A percentile compares a stretch with the other conserved stretches of the same genome.
Conservation (phyloP, 805 yeast species). For the Ogataea wickerhamii region DNA sequence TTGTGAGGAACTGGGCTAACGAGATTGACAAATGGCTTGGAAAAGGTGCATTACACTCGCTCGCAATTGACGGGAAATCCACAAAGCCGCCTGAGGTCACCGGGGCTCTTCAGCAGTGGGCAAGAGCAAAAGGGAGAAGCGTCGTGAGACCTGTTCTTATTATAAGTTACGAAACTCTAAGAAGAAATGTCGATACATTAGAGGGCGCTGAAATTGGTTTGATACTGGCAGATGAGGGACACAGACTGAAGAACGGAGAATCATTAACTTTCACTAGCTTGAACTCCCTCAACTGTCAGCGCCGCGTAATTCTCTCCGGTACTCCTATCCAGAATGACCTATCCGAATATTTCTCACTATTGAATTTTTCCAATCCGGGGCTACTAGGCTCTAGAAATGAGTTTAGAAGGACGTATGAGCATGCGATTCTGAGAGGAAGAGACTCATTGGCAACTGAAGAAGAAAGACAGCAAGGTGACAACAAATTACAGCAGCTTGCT, state of each 20-base stretch:
- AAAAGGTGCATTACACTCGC: slow-evolving; percentile 79
- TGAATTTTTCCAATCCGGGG: slow-evolving; percentile 94
- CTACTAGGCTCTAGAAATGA: slow-evolving; percentile 79
- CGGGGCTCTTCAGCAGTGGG: slow-evolving; percentile 74
- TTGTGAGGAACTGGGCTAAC: slow-evolving; percentile 96
- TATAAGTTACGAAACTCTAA: slow-evolving; percentile 87
- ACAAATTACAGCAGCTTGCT: slow-evolving; percentile 65
- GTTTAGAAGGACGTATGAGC: slow-evolving; percentile 81
- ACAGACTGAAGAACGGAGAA: slow-evolving; percentile 81
- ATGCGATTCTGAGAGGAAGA: slow-evolving; percentile 75
- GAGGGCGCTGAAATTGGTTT: slow-evolving; percentile 80
- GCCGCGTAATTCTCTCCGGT: slow-evolving; percentile 91
- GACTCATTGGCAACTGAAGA: slow-evolving; percentile 86
- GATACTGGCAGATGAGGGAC: slow-evolving; percentile 84
- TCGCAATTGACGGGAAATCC: slow-evolving; percentile 89
- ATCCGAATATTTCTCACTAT: slow-evolving; percentile 85
- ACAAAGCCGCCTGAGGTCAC: slow-evolving; percentile 69
- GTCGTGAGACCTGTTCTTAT: slow-evolving; percentile 91
- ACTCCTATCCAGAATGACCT: slow-evolving; percentile 96
- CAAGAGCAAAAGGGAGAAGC: slow-evolving; percentile 79
- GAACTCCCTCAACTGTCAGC: slow-evolving; percentile 74
- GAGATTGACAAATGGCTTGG: slow-evolving; percentile 95
- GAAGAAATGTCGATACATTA: slow-evolving; percentile 77
- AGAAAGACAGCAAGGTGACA: slow-evolving; percentile 67
- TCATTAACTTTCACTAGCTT: slow-evolving; percentile 87